Conservation (phyloP, 2,329 filamentous ascomycete species). For the Alternaria dauci region DNA sequence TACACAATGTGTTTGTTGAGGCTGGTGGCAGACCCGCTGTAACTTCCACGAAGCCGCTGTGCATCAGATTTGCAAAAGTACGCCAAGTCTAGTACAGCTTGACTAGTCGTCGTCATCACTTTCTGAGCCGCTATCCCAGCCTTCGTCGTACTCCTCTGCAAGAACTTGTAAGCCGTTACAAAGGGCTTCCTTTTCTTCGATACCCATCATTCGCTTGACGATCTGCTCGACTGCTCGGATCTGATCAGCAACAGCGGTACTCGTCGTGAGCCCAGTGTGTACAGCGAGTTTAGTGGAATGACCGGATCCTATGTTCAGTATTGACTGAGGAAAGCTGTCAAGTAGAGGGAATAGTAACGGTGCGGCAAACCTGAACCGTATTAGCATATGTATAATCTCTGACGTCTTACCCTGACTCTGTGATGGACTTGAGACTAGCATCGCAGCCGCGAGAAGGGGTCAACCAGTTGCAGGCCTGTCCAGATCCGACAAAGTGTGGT, state of each 20-base stretch:
- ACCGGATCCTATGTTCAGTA: conserved; percentile 64
- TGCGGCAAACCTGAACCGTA: conserved; percentile 57
- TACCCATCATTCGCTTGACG: conserved; percentile 67
- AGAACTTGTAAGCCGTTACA: conserved; percentile 82
- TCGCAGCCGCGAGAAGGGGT: not conserved
- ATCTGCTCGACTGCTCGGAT: conserved; percentile 72
- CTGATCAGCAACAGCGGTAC: conserved; percentile 73
- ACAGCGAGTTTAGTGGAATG: conserved; percentile 57
- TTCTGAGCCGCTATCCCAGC: conserved; percentile 75
- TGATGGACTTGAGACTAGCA: not conserved
- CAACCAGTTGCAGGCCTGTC: not conserved
- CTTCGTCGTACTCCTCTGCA: conserved; percentile 87
- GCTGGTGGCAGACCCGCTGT: not conserved
- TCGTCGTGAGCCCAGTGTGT: conserved; percentile 70
- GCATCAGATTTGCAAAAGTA: not conserved
- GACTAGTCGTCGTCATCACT: conserved; percentile 71
- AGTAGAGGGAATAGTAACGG: conserved; percentile 76
- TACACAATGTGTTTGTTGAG: not conserved
- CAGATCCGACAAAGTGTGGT: not conserved
- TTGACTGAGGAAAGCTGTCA: conserved; percentile 78
- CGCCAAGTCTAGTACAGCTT: not conserved
- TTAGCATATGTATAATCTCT: conserved; percentile 20
- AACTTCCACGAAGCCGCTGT: not conserved
- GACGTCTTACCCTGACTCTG: not conserved
- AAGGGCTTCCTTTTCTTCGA: conserved; percentile 86